phyloP scores from a whole-genome alignment of 2,329 filamentous ascomycete genomes.

The Cytospora chrysosperma region DNA sequence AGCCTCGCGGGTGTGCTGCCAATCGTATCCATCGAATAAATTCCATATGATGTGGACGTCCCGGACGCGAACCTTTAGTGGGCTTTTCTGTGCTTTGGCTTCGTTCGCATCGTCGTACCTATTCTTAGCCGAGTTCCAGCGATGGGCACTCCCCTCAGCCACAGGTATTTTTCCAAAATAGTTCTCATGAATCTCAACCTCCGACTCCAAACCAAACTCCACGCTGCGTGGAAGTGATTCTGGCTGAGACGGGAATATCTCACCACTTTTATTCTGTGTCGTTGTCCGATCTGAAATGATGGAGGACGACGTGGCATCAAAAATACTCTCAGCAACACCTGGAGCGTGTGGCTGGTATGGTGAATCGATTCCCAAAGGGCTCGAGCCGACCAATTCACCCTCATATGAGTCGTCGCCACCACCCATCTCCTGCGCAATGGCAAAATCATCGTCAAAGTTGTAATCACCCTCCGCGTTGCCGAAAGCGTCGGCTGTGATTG shows the following conservation, averaged over 20 bases:
- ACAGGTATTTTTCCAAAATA: constrained; percentile 68
- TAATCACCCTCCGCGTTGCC: constrained; percentile 60
- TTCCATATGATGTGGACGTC: constrained; percentile 98
- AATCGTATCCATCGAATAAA: constrained; percentile 96
- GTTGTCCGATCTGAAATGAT: constrained; percentile 41
- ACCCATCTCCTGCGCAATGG: constrained; percentile 50
- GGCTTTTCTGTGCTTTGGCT: constrained; percentile 61
- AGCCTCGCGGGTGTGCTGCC: constrained; percentile 80
- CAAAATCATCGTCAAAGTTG: constrained; percentile 63
- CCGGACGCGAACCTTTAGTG: constrained; percentile 74
- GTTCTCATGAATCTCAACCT: constrained; percentile 63
- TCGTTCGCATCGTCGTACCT: constrained; percentile 68
- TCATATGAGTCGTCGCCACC: constrained; percentile 41
- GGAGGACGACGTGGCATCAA: constrained; percentile 44
- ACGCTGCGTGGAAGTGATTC: constrained; percentile 8
- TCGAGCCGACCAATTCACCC: constrained; percentile 31
- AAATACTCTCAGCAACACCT: constrained; percentile 45
- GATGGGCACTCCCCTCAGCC: constrained; percentile 66
- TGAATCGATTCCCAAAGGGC: constrained; percentile 38
- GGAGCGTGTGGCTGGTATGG: constrained; percentile 31
- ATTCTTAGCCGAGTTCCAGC: constrained; percentile 78
- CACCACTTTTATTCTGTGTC: constrained; percentile 35
- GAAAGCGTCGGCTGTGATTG: constrained; percentile 85
- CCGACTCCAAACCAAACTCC: constrained; percentile 14
- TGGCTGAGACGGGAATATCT: background rate